Conservation (phyloP, 2,329 filamentous ascomycete species). For the Neopestalotiopsis clavispora region DNA sequence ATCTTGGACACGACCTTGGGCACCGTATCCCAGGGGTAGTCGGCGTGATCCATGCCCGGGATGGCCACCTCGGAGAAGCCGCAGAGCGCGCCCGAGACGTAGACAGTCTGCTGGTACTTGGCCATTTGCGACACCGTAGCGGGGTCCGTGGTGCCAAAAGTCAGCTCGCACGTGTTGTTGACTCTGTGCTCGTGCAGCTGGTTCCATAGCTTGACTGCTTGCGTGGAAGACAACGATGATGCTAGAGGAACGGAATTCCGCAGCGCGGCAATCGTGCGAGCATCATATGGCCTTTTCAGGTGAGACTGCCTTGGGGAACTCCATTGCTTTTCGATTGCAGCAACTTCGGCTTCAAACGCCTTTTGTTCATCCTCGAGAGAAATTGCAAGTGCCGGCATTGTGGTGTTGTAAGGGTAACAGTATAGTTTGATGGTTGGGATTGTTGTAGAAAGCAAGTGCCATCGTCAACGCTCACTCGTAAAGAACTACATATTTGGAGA, state of each 20-base stretch:
- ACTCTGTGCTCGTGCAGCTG: conserved; percentile 38
- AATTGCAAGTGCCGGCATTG: conserved; percentile 25
- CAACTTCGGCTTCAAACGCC: conserved; percentile 37
- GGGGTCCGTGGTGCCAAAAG: conserved; percentile 44
- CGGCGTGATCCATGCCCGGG: conserved; percentile 46
- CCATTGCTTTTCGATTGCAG: conserved; percentile 41
- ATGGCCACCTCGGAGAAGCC: conserved; percentile 41
- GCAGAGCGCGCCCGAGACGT: conserved; percentile 45
- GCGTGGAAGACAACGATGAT: conserved; percentile 33
- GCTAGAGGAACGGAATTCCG: conserved; percentile 32
- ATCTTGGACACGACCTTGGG: conserved; percentile 45
- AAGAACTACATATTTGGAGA: neutral
- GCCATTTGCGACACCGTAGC: conserved; percentile 41
- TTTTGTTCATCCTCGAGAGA: conserved; percentile 33
- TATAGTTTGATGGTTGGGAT: neutral
- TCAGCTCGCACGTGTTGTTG: conserved; percentile 40
- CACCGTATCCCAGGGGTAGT: conserved; percentile 47
- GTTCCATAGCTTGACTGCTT: conserved; percentile 43
- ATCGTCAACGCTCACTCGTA: neutral
- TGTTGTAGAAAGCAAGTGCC: neutral
- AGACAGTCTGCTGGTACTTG: conserved; percentile 42
- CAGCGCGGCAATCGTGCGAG: conserved; percentile 39
- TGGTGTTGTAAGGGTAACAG: neutral
- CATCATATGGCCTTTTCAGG: conserved; percentile 37
- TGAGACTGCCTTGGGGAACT: conserved; percentile 32